Conservation (phyloP, 2,329 filamentous ascomycete species). For the Colletotrichum sojae region DNA sequence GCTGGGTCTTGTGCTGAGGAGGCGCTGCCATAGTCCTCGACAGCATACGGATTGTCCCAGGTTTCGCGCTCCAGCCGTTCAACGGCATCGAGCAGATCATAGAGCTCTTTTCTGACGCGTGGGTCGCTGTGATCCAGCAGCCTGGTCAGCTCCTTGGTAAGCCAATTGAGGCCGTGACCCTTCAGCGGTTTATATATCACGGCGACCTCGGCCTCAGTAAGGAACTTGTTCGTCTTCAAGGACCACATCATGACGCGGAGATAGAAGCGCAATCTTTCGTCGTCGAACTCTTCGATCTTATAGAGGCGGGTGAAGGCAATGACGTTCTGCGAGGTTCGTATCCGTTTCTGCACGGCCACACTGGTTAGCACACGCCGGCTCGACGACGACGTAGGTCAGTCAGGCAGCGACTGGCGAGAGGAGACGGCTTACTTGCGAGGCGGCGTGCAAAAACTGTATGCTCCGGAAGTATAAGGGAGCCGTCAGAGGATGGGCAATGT, state of each 20-base stretch:
- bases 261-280: background rate
- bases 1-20: background rate
- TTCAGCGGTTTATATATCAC: background rate
- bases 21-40: slow-evolving; percentile 75
- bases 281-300: background rate
- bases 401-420: no score
- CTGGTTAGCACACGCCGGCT: no score
- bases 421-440: no score
- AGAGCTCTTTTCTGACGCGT: background rate
- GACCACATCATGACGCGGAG: slow-evolving; percentile 11
- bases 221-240: background rate
- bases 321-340: slow-evolving; percentile 1
- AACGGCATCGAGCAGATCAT: slow-evolving; percentile 52
- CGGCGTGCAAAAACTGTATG: background rate
- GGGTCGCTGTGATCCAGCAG: background rate
- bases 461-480: background rate
- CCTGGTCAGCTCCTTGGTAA: slow-evolving; percentile 24
- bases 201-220: background rate
- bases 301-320: background rate
- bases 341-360: background rate
- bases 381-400: no score
- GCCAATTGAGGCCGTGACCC: background rate
- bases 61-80: slow-evolving; percentile 77
- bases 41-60: slow-evolving; percentile 80
- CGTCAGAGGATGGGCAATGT: background rate